Base-by-base conservation (phyloP, 768 basidiomycete genomes). In the Paxillus ammoniavirescens region DNA sequence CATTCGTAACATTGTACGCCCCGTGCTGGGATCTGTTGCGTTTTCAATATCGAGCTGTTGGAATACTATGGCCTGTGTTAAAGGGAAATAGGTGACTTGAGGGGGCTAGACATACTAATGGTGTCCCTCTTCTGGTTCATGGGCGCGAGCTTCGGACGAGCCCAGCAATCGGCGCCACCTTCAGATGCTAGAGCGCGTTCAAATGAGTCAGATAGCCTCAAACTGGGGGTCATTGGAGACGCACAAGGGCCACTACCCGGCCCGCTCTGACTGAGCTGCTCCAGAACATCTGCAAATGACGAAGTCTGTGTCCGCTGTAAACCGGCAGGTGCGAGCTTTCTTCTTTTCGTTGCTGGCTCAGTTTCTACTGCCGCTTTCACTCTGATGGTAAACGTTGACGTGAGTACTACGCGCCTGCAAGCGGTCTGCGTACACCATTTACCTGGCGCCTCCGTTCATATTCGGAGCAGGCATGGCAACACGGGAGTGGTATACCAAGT, bases 31-130 rank as follows among this genome's bases (percentile, higher is more conserved):
- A 31, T 80, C 79, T 5, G 72, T 72, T 12, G 85, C 78, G 52
- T 86, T 80, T 58, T 96, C 93, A 8, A 98, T 79, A 58, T 98
- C 97, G 54, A 96, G 95, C 70, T 98, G 97, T 68, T 99, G 97
- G 63, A 98, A 98, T 15, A 89, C 93, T 95, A 54, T 9, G 33
- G 28, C 23, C 13, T 59, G 28, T 52, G 18, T 42, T 38, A 8
- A 26, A 43, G 36, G 35, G 31, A 10, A 30, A 38, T 9, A 13
- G 14, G 12, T 5, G 2, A 3, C 23, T 9, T 5, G 26, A 18
- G 8, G 28, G 36, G 15, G 50, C n/a, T 49, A 10, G 31, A 62
- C 85, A 53, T 37, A 92, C 93, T 72, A 53, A 97, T 86, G 5
- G 77, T 71, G 63, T 95, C 87, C 51, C 63, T 77, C 60, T 81